phyloP scores from a whole-genome alignment of 257 asterid species.

The Eucommia ulmoides region DNA sequence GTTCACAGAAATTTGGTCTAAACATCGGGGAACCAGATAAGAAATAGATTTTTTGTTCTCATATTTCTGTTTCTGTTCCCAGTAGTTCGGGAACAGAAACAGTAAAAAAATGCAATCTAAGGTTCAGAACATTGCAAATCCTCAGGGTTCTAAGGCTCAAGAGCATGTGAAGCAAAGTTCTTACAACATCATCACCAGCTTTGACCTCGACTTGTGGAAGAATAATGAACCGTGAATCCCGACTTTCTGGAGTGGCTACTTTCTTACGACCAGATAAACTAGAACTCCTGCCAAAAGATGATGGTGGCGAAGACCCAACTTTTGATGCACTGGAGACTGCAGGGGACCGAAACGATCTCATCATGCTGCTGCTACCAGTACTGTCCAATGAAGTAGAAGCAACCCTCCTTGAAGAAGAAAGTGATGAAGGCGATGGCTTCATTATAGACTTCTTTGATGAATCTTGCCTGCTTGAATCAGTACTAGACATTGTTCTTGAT shows the following conservation, averaged over 20 bases:
- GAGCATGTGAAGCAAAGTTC: conserved; percentile 17
- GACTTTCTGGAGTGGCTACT: conserved; percentile 62
- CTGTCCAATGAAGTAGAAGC: conserved; percentile 64
- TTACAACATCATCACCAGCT: conserved; percentile 94
- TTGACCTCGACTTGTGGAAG: conserved; percentile 92
- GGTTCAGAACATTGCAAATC: too few relatives aligned
- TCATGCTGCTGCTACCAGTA: conserved; percentile 46
- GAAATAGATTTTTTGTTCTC: too few relatives aligned
- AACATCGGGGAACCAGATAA: too few relatives aligned
- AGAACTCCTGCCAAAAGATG: conserved; percentile 37
- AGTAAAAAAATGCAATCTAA: too few relatives aligned
- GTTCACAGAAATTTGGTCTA: too few relatives aligned
- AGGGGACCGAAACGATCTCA: conserved; percentile 43
- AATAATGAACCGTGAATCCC: conserved; percentile 81
- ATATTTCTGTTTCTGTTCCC: too few relatives aligned
- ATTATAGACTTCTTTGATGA: conserved; percentile 31
- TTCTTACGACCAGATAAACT: conserved; percentile 48
- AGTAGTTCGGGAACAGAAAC: too few relatives aligned
- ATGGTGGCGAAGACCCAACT: conserved; percentile 39
- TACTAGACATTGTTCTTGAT: conserved; percentile 55
- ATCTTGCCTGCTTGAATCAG: conserved; percentile 45
- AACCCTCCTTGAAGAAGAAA: conserved; percentile 37
- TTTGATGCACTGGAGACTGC: conserved; percentile 55
- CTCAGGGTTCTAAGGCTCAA: too few relatives aligned
- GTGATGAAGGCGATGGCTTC: conserved; percentile 43